Percentiles rank a stretch among this genome's conserved stretches.
phyloP scores from a whole-genome alignment of 306 rosid genomes.

The Potentilla sterilis region DNA sequence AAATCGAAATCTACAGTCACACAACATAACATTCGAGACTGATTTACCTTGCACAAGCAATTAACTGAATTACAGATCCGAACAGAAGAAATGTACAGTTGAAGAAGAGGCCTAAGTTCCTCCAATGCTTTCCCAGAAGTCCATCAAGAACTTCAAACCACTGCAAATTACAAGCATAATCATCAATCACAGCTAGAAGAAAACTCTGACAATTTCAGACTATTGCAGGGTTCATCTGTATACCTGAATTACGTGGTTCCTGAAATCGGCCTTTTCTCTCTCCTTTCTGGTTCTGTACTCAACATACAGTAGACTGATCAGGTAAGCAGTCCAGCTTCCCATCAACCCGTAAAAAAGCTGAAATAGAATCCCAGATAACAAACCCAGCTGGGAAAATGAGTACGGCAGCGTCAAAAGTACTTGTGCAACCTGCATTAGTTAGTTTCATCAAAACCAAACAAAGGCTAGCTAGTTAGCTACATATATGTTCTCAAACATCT shows the following conservation, averaged over 20 bases:
- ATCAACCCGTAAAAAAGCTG: slow-evolving; percentile 90
- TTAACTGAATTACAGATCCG: slow-evolving; percentile 97
- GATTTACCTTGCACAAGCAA: slow-evolving; percentile 90
- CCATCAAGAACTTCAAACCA: slow-evolving; percentile 99
- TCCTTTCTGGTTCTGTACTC: slow-evolving; percentile 98
- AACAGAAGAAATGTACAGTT: slow-evolving; percentile 96
- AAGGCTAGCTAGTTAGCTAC: neutral
- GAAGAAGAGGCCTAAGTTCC: slow-evolving; percentile 85
- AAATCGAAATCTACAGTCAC: neutral
- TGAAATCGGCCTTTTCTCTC: slow-evolving; percentile 92
- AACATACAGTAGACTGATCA: slow-evolving; percentile 83
- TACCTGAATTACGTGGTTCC: slow-evolving; percentile 95
- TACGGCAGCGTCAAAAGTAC: slow-evolving; percentile 94
- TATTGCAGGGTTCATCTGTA: neutral
- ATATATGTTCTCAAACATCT: neutral
- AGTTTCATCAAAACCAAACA: slow-evolving; percentile 9
- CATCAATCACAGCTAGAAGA: neutral
- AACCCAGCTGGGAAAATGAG: slow-evolving; percentile 94
- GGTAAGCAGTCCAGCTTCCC: slow-evolving; percentile 99
- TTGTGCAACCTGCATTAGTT: slow-evolving; percentile 81
- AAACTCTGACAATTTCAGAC: neutral
- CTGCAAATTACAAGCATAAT: slow-evolving; percentile 34
- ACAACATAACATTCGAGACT: neutral
- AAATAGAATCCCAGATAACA: slow-evolving; percentile 84
- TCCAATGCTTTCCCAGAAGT: slow-evolving; percentile 90